phyloP scores from a whole-genome alignment of 306 rosid genomes.

The Abrus pulchellus region DNA sequence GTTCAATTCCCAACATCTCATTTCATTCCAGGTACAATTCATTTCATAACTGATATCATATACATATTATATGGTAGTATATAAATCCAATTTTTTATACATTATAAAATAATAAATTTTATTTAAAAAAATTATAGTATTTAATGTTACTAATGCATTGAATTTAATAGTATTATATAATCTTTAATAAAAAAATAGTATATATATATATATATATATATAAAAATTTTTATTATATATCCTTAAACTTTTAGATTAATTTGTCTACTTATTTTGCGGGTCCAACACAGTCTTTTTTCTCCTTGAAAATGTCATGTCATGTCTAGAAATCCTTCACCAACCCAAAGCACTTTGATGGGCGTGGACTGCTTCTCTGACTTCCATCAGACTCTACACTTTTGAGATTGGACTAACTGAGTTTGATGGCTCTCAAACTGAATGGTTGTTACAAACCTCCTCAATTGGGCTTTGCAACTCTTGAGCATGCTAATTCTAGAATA shows the following conservation, averaged over 20 bases:
- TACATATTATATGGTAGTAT: no score
- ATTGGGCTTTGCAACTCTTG: conserved; percentile 51
- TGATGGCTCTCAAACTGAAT: conserved; percentile 63
- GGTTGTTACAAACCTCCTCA: conserved; percentile 46
- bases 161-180: no score
- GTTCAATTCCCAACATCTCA: neutral
- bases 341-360: conserved; percentile 38
- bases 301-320: neutral
- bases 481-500: conserved; percentile 38
- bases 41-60: neutral
- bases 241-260: neutral
- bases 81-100: no score
- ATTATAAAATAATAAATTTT: no score
- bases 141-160: no score
- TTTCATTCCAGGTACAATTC: neutral
- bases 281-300: neutral
- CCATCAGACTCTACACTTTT: conserved; percentile 4
- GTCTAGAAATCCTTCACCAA: conserved; percentile 48
- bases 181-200: no score
- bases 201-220: no score
- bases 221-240: no score
- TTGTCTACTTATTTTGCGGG: neutral
- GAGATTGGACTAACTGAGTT: neutral
- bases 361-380: conserved; percentile 46
- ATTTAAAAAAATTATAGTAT: no score